Evolutionary conservation across 2,329 filamentous ascomycete species (phyloP), one percentile per base, ranked within the genome.

Genomic region (Epichloe uncinata): DNA sequence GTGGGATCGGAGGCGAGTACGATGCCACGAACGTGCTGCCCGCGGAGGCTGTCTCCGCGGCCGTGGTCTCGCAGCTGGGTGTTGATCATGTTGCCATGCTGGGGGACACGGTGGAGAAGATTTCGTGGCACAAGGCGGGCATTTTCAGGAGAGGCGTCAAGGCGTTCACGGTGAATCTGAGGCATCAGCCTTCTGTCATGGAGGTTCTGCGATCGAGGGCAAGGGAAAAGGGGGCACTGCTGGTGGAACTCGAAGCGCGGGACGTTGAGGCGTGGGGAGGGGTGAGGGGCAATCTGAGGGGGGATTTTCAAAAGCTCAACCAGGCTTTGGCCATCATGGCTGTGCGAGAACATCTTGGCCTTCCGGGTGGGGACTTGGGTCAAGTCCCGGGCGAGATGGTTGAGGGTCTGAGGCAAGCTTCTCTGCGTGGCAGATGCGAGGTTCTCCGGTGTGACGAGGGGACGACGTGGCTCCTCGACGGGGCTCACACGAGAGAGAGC

Each of bases 1-100:
- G 88, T 60, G 93, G 93, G 0, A 94, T 97, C 55, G 93, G 93
- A 15, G 93, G 90, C 45, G 87, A 95, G 67, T 89, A 89, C 60
- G 91, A 97, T 61, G 85, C 85, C 30, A 98, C 93, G 11, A 97
- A 97, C 61, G 78, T 97, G 20, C 67, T 98, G 5, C 73, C 73
- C 0, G 50, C 68, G 0, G 71, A 75, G 11, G 74, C 78, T 12
- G 84, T 89, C 1, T 82, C 78, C 6, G 83, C 82, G 1, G 78
- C 81, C 1, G 85, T 84, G 0, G 81, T 96, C 37, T 83, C 88
- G 18, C 88, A 84, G 59, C 66, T 96, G 42, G 89, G 87, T 3
- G 84, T 95, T 53, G 90, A 96, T 59, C 90, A 96, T 65, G 81
- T 84, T 1, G 80, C 77, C 4, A 81, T 95, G 74, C 72, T 96